Evolutionary conservation across 345 rosid genomes (phyloP), one percentile per base, ranked within the genome.

Genomic region (Clausena lansium): DNA sequence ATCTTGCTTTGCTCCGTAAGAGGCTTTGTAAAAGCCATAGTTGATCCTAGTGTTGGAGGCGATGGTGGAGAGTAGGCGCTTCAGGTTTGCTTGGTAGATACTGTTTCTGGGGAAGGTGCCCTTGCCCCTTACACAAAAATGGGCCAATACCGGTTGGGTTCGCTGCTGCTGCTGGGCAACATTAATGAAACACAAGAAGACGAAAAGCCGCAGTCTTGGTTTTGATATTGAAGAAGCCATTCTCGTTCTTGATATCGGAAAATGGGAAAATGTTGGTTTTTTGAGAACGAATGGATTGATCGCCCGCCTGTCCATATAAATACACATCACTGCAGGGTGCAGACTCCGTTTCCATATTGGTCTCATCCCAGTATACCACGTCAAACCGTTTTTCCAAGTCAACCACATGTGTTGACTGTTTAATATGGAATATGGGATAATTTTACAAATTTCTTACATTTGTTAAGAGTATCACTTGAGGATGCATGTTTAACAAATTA

Each of bases 41-140:
- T 14, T 20, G 74, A 24, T 39, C 3, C 25, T 66, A 9, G 24
- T 67, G 27, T 22, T 9, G 24, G 52, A 67, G 32, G 19, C 0
- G 50, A 67, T 10, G 19, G 64, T 24, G 32, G 64, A 60, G 6
- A 60, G 28, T 30, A 60, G 6, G 33, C 14, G 30, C 38, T 78
- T 36, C 7, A 85, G 78, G 84, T 81, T 87, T 25, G 57, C 28
- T n/a, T 80, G 70, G 83, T 83, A 87, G 73, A 70, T 64, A 47
- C 66, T 61, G 67, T 78, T 77, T 38, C 74, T 19, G 63, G 89
- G 65, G 77, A 52, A 82, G 79, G 76, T 84, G 35, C 85, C 89
- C 36, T 73, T 78, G 36, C 75, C 80, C 67, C 78, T 74, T 41
- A 76, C 65, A 74, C 81, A 83, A 5, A 80, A 28, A 38, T 78